Evolutionary conservation across 1,284 basidiomycete species (phyloP).

Genomic region (Irpex rosettiformis): DNA sequence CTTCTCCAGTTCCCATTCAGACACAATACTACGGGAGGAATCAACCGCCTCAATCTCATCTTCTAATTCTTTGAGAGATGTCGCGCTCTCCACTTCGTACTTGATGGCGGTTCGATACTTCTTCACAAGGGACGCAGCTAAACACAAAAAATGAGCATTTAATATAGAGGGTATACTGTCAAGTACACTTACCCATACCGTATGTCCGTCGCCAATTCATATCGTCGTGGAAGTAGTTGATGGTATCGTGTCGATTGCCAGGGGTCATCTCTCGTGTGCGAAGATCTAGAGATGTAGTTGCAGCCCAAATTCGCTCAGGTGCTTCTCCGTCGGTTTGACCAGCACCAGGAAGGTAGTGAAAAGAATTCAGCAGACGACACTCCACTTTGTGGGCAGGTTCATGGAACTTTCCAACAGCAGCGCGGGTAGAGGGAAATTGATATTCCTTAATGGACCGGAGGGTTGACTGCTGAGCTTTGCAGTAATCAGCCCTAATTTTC

Average conservation of each 20-base stretch:
- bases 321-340: constrained; percentile 21
- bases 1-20: background rate
- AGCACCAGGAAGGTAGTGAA: constrained; percentile 17
- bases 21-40: background rate
- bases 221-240: constrained; percentile 17
- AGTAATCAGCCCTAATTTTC: background rate
- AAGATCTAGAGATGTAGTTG: constrained; percentile 9
- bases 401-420: constrained; percentile 22
- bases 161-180: background rate
- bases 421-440: constrained; percentile 4
- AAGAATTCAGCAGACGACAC: constrained; percentile 18
- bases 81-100: background rate
- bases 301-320: constrained; percentile 19
- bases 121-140: background rate
- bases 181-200: constrained; percentile 4
- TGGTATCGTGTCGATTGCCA: constrained; percentile 18
- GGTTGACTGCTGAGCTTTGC: background rate
- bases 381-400: constrained; percentile 16
- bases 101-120: background rate
- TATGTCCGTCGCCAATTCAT: constrained; percentile 2
- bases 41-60: background rate
- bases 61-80: background rate
- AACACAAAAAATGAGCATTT: background rate
- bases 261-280: constrained; percentile 22
- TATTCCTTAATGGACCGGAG: background rate